Evolutionary conservation across 768 basidiomycete species (phyloP), one percentile per base, ranked within the genome.

Genomic region (Termitomyces sp.): DNA sequence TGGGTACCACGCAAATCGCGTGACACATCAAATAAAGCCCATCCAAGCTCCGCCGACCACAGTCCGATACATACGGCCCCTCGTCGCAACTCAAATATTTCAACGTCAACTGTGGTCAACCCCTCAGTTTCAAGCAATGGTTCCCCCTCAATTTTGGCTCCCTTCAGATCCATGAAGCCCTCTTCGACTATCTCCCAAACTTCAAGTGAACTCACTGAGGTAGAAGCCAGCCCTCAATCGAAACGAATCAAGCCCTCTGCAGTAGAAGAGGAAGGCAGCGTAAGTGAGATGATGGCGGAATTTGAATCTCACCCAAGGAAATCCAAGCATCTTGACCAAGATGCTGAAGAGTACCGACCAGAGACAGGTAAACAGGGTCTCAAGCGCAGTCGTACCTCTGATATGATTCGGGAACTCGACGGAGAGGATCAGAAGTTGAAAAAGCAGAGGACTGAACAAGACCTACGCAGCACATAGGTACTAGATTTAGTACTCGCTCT

Each of bases 331-430:
- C 20, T 57, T 52, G 44, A 38, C 11, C 56, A 46, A 25, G 50
- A 43, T 32, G 29, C 42, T 20, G 29, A 18, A 20, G 53, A 56
- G 32, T n/a, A 57, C 29, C 38, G 15, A 6, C 36, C 35, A 51
- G 27, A 16, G 12, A 45, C 32, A 23, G 9, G 57, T 15, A 67
- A 61, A 52, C 68, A 69, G 6, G 71, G 71, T 31, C 50, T 74
- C 35, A 78, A 79, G 60, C 65, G 76, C 39, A 64, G 64, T 7
- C 66, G 72, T 29, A 66, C 68, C 16, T 64, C 67, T 44, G 71
- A 73, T 27, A 59, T 63, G 20, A 47, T 56, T 20, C 48, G 60
- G 7, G 53, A 52, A 11, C 60, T 62, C 29, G 70, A 69, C 6
- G 65, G 52, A 16, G 67, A 70, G 9, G 58, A 60, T 42, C 67